Evolutionary conservation across 495 filamentous ascomycete species (phyloP), one percentile per base, ranked within the genome.

Genomic region (Peziza echinospora): DNA sequence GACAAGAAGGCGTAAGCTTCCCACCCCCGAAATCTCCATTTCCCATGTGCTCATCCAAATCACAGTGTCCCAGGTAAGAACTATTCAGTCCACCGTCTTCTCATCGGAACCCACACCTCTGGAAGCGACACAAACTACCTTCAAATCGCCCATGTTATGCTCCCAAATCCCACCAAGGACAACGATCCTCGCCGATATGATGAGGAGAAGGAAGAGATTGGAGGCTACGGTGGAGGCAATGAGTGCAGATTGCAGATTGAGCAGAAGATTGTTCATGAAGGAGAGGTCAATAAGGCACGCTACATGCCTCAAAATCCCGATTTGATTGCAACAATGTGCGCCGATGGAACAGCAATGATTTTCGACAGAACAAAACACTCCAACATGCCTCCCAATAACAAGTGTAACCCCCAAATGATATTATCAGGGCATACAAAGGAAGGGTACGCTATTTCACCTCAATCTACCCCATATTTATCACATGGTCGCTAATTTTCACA

Each of bases 281-380:
- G 82, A 25, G 91, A 99, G 60, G 84, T 99, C 56, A 99, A 99
- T 68, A 99, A 96, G 63, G 91, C 91, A 1, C 76, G 91, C 48
- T 94, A 96, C 62, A 84, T 91, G 63, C 91, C 89, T 11, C 87
- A 96, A 61, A 99, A 99, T 53, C 89, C 89, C 6, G 82, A 99
- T 54, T 75, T 99, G 45, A 93, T 99, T 53, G 91, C 89, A 16
- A 93, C 91, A 1, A 80, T 94, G 70, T 82, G 82, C 23, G 75
- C 79, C 9, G 84, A 94, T 62, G 81, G 81, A 34, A 76, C 73
- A 51, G 80, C 93, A 23, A 72, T 93, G 64, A 76, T 99, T 50
- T 99, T 85, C 64, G 91, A 99, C 64, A 76, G 84, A 49, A 91
- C 91, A 43, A 96, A 94, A 69, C 91, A 96, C 56, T 56, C 56